Evolutionary conservation across 2,329 filamentous ascomycete species (phyloP).

Genomic region (Orbilia blumenaviensis): DNA sequence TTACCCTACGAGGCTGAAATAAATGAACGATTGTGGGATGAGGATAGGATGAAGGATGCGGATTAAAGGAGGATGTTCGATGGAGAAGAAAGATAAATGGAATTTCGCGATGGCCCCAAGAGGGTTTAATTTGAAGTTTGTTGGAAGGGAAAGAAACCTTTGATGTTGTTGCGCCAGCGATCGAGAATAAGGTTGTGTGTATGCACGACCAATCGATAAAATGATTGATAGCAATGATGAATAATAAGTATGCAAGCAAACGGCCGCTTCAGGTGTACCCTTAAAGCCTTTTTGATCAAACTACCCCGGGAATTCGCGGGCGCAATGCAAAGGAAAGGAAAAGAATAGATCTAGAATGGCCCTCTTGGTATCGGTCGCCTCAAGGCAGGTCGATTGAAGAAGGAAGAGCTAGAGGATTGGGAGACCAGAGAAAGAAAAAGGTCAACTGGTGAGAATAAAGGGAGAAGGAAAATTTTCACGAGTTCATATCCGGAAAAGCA

Average conservation of each 20-base stretch:
- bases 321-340: conserved; percentile 8
- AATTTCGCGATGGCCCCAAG: background rate
- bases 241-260: conserved; percentile 45
- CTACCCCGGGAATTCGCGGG: conserved; percentile 37
- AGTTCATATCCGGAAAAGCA: conserved; percentile 24
- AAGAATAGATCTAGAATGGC: too few species aligned
- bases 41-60: conserved; percentile 3
- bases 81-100: background rate
- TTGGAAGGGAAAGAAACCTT: background rate
- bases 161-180: conserved; percentile 32
- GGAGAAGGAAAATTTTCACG: conserved; percentile 29
- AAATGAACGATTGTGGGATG: background rate
- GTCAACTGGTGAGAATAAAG: conserved; percentile 11
- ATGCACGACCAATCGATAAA: conserved; percentile 27
- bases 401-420: conserved; percentile 3
- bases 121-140: background rate
- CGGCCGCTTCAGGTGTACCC: conserved; percentile 31
- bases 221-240: conserved; percentile 22
- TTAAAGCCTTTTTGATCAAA: conserved; percentile 14
- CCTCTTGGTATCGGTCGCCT: conserved; percentile 8
- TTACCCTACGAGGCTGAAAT: conserved; percentile 12
- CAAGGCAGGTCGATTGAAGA: conserved; percentile 1
- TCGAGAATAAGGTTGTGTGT: conserved; percentile 21
- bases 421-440: background rate
- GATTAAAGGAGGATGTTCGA: background rate